A percentile compares a stretch with the other conserved stretches of the same genome.
phyloP scores from a whole-genome alignment of 2,329 filamentous ascomycete species.

The Fusarium nematophilum region DNA sequence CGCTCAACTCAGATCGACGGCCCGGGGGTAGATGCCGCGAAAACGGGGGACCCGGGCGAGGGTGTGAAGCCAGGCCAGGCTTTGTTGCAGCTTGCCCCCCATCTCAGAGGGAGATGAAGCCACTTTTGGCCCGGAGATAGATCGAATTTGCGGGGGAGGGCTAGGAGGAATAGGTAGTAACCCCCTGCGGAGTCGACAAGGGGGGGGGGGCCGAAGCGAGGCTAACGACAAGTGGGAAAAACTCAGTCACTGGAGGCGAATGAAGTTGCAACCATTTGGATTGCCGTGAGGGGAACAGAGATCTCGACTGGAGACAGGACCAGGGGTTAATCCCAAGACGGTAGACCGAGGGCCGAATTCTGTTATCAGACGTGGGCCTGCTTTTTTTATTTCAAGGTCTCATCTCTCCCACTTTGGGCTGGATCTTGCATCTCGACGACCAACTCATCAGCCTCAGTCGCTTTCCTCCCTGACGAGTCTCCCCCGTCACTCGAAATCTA shows the following conservation, averaged over 20 bases:
- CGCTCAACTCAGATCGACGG: conserved; percentile 21
- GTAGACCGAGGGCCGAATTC: conserved; percentile 39
- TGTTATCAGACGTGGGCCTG: neutral
- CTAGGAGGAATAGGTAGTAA: too few species aligned
- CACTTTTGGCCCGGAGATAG: conserved; percentile 5
- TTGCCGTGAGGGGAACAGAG: conserved; percentile 37
- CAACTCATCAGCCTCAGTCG: conserved; percentile 2
- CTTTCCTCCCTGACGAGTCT: neutral
- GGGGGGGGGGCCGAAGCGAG: neutral
- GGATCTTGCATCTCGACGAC: conserved; percentile 22
- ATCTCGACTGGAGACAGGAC: conserved; percentile 13
- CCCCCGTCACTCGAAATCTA: too few species aligned
- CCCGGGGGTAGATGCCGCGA: conserved; percentile 17
- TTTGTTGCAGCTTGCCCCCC: neutral
- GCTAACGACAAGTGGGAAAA: conserved; percentile 18
- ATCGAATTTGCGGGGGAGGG: conserved; percentile 32
- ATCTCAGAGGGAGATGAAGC: neutral
- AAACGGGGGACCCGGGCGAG: neutral
- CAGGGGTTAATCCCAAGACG: conserved; percentile 33
- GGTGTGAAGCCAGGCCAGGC: neutral
- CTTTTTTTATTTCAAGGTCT: conserved; percentile 33
- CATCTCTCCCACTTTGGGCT: conserved; percentile 7
- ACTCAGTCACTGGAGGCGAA: conserved; percentile 1
- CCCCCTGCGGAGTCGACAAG: conserved; percentile 1
- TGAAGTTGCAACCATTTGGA: conserved; percentile 14